phyloP scores from a whole-genome alignment of 2,329 filamentous ascomycete species.

The Geosmithia flava region DNA sequence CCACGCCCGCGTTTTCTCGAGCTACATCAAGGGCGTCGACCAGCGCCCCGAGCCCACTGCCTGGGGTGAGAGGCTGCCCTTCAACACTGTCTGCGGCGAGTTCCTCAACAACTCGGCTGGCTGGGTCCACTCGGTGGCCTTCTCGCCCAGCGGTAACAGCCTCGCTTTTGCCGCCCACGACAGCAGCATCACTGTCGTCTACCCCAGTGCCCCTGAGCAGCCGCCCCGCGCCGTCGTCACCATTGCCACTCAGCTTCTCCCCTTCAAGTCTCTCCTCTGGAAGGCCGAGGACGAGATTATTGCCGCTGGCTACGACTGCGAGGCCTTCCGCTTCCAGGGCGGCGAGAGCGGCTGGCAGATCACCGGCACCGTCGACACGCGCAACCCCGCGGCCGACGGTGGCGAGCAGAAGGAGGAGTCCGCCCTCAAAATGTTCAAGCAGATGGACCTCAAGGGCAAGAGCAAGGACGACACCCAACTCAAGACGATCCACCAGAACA shows the following conservation, averaged over 20 bases:
- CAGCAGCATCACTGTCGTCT: constrained; percentile 92
- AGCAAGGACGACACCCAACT: constrained; percentile 84
- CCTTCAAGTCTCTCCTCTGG: constrained; percentile 90
- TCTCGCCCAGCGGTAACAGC: constrained; percentile 86
- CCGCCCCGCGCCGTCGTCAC: constrained; percentile 83
- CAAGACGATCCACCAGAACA: constrained; percentile 94
- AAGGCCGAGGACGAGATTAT: constrained; percentile 86
- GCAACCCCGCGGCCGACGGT: constrained; percentile 48
- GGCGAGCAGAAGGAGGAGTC: constrained; percentile 70
- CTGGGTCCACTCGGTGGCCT: constrained; percentile 89
- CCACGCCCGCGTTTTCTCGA: constrained; percentile 86
- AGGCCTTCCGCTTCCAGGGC: constrained; percentile 82
- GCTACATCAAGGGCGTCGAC: constrained; percentile 93
- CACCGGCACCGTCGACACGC: constrained; percentile 66
- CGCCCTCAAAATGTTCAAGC: constrained; percentile 93
- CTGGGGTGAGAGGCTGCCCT: constrained; percentile 92
- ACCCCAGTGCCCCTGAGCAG: constrained; percentile 83
- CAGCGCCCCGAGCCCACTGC: constrained; percentile 70
- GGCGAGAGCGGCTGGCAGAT: constrained; percentile 72
- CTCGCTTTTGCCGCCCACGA: constrained; percentile 92
- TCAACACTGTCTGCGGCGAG: constrained; percentile 97
- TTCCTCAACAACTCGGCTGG: constrained; percentile 92
- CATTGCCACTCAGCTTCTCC: constrained; percentile 78
- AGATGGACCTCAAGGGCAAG: constrained; percentile 98
- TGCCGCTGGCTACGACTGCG: constrained; percentile 81